These are phyloP conservation scores for Dimargaris cristalligena DNA, from an alignment of 192 early-diverging fungal genomes.

Conservation along the genomic window DNA sequence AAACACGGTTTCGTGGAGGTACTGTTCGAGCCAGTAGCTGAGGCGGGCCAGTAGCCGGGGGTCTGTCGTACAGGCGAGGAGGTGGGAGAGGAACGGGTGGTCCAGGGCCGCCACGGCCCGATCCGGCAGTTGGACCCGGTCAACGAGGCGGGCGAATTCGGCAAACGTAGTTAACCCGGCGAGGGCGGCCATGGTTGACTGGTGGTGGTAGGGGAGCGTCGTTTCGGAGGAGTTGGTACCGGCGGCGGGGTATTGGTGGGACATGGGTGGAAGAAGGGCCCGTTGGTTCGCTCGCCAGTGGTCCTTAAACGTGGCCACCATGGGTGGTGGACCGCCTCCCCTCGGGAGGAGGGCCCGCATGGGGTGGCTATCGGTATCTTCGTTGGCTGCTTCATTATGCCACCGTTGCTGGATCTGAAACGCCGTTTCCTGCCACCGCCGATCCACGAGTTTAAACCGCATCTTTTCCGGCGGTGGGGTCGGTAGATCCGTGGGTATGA, in stretches of 20 bases:
- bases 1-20: neutral
- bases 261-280: neutral
- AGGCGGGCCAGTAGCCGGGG: conserved; percentile 11
- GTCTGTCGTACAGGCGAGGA: conserved; percentile 22
- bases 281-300: too few species aligned
- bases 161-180: conserved; percentile 24
- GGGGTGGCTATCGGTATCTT: neutral
- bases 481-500: too few species aligned
- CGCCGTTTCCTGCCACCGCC: neutral
- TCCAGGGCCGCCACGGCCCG: conserved; percentile 28
- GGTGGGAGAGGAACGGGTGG: conserved; percentile 29
- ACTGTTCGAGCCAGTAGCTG: neutral
- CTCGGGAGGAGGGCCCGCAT: too few species aligned
- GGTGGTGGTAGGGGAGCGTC: too few species aligned
- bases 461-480: too few species aligned
- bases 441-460: neutral
- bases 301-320: too few species aligned
- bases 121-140: conserved; percentile 27
- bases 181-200: too few species aligned
- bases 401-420: neutral
- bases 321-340: too few species aligned
- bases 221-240: neutral
- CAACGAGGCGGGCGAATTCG: conserved; percentile 25
- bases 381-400: neutral
- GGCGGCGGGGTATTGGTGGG: neutral